Evolutionary conservation across 345 rosid genomes (phyloP), one percentile per base, ranked within the genome.

Genomic region (Brassica carinata): DNA sequence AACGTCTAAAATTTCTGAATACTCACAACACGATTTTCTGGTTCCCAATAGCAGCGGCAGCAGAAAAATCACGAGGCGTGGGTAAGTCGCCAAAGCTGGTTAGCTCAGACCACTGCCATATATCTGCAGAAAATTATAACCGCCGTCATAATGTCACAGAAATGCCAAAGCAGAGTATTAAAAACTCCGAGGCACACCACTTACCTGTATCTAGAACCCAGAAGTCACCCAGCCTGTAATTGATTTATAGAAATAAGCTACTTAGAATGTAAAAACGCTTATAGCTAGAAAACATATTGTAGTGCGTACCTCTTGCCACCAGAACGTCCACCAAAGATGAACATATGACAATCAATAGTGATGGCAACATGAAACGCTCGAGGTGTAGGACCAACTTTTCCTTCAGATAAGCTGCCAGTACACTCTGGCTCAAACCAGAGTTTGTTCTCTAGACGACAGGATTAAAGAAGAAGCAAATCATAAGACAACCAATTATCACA

Each of bases 141-240:
- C 23, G 23, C 23, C 23, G 23, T 19, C 23, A 19, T 19, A 19
- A 19, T 19, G 23, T 19, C 23, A 19, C 23, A 61, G n/a, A 57
- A 70, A 17, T 26, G 30, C 33, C 34, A 62, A 43, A 67, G 8
- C 64, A 79, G 1, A 34, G 33, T 2, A 31, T 0, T 18, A 13
- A 58, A 43, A 43, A 23, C 0, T 62, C 58, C 13, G 8, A 64
- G n/a, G 17, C 62, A 62, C 7, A n/a, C n/a, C n/a, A n/a, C n/a
- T n/a, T n/a, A n/a, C n/a, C n/a, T n/a, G 98, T 93, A 86, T 96
- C 98, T 23, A 96, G 87, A 83, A 96, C 96, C 99, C 98, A 96
- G 83, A 96, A 93, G 81, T 96, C 98, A 0, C 97, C 92, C 85
- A 93, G 84, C 92, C 99, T 96, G 95, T 74, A 83, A 83, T 73